A percentile compares a stretch with the other conserved stretches of the same genome.
These are phyloP conservation scores for Fusarium begoniae DNA, from an alignment of 2,329 filamentous ascomycete species.

Conservation along the genomic window DNA sequence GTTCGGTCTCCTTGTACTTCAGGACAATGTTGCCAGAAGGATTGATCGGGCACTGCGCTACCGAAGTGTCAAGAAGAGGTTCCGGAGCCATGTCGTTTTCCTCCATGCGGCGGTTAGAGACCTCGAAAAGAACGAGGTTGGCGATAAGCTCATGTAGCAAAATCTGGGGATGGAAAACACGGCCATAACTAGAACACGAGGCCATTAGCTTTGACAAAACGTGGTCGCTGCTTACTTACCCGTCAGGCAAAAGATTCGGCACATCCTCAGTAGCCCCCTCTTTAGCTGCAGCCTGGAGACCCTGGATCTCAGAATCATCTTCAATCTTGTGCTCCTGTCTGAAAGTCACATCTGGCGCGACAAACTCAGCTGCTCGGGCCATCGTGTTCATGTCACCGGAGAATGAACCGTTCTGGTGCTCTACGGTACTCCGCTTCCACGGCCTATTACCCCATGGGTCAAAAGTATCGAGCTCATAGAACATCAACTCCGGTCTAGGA, in stretches of 20 bases:
- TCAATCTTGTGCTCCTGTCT: background rate
- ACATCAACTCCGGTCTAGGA: slow-evolving; percentile 1
- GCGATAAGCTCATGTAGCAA: background rate
- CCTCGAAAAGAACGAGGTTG: slow-evolving; percentile 1
- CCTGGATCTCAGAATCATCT: background rate
- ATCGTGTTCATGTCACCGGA: background rate
- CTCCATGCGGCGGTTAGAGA: background rate
- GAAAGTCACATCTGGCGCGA: background rate
- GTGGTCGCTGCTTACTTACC: background rate
- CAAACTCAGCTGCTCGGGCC: background rate
- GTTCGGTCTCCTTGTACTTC: background rate
- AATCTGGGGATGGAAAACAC: slow-evolving; percentile 14
- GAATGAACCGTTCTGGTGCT: background rate
- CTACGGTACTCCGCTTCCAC: slow-evolving; percentile 1
- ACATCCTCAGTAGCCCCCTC: background rate
- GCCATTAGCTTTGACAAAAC: too few species aligned
- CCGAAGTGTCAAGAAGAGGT: background rate
- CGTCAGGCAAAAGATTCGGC: slow-evolving; percentile 3
- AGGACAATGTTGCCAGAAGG: background rate
- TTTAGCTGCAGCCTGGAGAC: background rate
- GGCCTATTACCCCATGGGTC: background rate
- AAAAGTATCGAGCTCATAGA: slow-evolving; percentile 3
- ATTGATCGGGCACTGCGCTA: background rate
- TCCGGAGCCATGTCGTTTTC: background rate
- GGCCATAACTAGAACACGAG: background rate